Evolutionary conservation across 768 basidiomycete species (phyloP).

Genomic region (Lentinula sp.): DNA sequence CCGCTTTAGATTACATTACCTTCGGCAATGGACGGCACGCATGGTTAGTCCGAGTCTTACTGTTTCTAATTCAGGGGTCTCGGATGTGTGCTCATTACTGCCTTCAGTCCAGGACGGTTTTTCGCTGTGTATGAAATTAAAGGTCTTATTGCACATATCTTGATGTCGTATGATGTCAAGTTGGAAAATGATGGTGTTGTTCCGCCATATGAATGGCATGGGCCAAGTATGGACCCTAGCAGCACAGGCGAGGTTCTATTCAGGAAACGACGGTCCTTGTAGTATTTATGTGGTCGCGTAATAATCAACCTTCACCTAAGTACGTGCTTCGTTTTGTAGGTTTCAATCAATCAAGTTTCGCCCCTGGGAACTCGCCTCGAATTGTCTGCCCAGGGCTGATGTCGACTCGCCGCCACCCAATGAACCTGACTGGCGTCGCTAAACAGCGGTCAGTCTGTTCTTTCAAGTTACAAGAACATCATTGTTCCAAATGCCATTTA

Average conservation of each 20-base stretch:
- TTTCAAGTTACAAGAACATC: too few relatives aligned
- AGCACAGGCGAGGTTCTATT: conserved; percentile 10
- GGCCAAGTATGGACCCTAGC: conserved; percentile 8
- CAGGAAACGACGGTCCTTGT: background rate
- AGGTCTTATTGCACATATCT: conserved; percentile 30
- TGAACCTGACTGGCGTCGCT: too few relatives aligned
- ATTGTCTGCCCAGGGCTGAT: too few relatives aligned
- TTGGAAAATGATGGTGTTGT: conserved; percentile 19
- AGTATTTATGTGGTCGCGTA: too few relatives aligned
- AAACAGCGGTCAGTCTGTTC: too few relatives aligned
- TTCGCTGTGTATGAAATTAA: conserved; percentile 40
- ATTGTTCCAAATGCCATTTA: too few relatives aligned
- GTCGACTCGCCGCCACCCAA: too few relatives aligned
- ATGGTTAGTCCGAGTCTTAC: conserved; percentile 9
- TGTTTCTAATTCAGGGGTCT: too few relatives aligned
- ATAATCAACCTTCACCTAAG: too few relatives aligned
- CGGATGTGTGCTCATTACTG: background rate
- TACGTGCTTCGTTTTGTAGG: too few relatives aligned
- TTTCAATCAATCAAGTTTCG: too few relatives aligned
- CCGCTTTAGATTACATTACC: conserved; percentile 22
- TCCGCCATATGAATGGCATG: conserved; percentile 11
- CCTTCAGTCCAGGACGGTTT: conserved; percentile 33
- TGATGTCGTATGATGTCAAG: conserved; percentile 34
- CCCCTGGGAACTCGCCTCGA: too few relatives aligned
- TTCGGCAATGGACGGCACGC: conserved; percentile 35